A percentile compares a stretch with the other conserved stretches of the same genome.
Conservation (phyloP, 257 asterid genomes). For the Linderniella brevidens region DNA sequence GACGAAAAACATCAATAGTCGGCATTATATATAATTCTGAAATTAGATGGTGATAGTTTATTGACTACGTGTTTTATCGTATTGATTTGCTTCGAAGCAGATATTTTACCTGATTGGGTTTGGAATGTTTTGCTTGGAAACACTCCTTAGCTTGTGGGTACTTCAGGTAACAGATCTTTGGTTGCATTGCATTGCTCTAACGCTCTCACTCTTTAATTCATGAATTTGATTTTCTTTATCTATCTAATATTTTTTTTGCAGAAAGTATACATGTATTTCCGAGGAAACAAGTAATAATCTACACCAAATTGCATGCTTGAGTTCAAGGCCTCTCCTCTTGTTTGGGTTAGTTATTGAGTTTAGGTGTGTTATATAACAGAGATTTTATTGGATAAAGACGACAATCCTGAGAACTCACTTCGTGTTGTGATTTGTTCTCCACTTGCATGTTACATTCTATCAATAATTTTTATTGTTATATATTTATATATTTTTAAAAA, state of each 20-base stretch:
- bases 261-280: constrained; percentile 74
- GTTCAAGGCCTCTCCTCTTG: no score
- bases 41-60: neutral
- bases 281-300: constrained; percentile 52
- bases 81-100: constrained; percentile 40
- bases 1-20: neutral
- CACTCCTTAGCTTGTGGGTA: constrained; percentile 80
- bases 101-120: constrained; percentile 84
- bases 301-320: neutral
- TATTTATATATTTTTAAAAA: no score
- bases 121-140: constrained; percentile 68
- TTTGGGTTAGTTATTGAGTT: no score
- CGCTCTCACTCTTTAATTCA: neutral
- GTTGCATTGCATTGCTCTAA: neutral
- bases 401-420: no score
- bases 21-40: neutral
- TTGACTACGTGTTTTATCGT: neutral
- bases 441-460: no score
- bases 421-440: no score
- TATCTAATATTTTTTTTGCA: constrained; percentile 35
- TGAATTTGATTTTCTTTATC: constrained; percentile 2
- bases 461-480: no score
- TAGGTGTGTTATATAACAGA: no score
- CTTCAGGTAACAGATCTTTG: constrained; percentile 54
- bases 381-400: no score